Evolutionary conservation across 2,329 filamentous ascomycete species (phyloP), one percentile per base, ranked within the genome.

Genomic region (Colletotrichum coccodes): DNA sequence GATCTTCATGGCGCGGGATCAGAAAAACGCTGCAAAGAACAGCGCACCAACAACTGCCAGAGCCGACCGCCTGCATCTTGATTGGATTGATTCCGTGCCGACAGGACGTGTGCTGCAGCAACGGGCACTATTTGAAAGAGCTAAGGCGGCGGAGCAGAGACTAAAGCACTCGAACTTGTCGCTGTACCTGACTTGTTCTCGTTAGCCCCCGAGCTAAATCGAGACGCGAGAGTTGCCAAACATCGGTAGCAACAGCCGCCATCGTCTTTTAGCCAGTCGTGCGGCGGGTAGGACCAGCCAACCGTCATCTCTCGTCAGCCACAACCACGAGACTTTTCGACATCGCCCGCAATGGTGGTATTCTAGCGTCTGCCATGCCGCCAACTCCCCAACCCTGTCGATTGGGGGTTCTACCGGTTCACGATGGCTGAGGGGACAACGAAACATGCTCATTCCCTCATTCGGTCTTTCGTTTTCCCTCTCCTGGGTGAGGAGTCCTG

Each of bases 291-390:
- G 28, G 64, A 46, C 40, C 57, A 66, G 53, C 61, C 61, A 58
- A 26, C 61, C 61, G 52, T 58, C 53, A 44, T 58, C 58, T 64
- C 61, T 50, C 53, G 57, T 12, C 38, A 65, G 60, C 64, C 64
- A 64, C 64, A 52, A 26, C 64, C 64, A 64, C 60, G 64, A 67
- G 64, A 67, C 50, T 42, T 52, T 36, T 7, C 30, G 46, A 42
- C 46, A 53, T 53, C 30, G 62, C 64, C 60, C 46, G 52, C 47
- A 28, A 32, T 57, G 18, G 52, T 47, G 52, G 46, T 68, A 30
- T 44, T 46, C 58, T 64, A 58, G 64, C 60, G 50, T 40, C 46
- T 56, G 54, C 26, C 34, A 52, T 46, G 50, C 60, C 60, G 50
- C 60, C 21, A 18, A 34, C 46, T 34, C 16, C 32, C 32, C 8